phyloP scores from a whole-genome alignment of 2,329 filamentous ascomycete genomes.

The Ophidiomyces ophidiicola region DNA sequence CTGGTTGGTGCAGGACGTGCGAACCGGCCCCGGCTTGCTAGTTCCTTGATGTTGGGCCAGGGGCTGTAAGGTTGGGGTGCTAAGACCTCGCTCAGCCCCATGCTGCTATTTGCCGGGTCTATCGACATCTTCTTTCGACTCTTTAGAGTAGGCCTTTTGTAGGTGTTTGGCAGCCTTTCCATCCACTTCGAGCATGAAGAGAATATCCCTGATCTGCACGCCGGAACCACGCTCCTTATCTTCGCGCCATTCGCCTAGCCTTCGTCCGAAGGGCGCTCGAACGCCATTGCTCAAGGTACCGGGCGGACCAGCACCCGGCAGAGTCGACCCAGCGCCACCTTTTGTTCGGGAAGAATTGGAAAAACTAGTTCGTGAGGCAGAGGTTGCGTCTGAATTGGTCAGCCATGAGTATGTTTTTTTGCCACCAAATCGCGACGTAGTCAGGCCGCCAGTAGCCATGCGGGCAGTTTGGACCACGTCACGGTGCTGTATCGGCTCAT shows the following conservation, averaged over 20 bases:
- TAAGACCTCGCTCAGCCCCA: background rate
- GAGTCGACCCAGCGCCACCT: slow-evolving; percentile 11
- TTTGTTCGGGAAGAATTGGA: slow-evolving; percentile 27
- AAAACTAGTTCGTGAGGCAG: slow-evolving; percentile 27
- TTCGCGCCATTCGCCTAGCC: slow-evolving; percentile 65
- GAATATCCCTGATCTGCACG: slow-evolving; percentile 74
- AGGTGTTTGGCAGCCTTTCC: slow-evolving; percentile 41
- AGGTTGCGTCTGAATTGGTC: slow-evolving; percentile 22
- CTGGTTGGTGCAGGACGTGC: slow-evolving; percentile 5
- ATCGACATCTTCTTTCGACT: slow-evolving; percentile 29
- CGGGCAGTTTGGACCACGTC: slow-evolving; percentile 74
- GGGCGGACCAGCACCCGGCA: slow-evolving; percentile 16
- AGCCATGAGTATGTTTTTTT: slow-evolving; percentile 40
- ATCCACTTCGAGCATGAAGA: slow-evolving; percentile 67
- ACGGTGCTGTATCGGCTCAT: slow-evolving; percentile 65
- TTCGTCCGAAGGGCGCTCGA: slow-evolving; percentile 37
- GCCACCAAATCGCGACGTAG: slow-evolving; percentile 37
- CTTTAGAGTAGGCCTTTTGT: slow-evolving; percentile 34
- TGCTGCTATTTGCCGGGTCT: slow-evolving; percentile 4
- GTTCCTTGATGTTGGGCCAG: background rate
- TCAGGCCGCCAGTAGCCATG: slow-evolving; percentile 57
- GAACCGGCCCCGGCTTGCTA: background rate
- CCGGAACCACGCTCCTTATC: slow-evolving; percentile 59
- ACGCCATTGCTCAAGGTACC: slow-evolving; percentile 19
- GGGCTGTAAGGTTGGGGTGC: background rate